Base-by-base conservation (phyloP, 441 rosid genomes). In the Gossypium lobatum region DNA sequence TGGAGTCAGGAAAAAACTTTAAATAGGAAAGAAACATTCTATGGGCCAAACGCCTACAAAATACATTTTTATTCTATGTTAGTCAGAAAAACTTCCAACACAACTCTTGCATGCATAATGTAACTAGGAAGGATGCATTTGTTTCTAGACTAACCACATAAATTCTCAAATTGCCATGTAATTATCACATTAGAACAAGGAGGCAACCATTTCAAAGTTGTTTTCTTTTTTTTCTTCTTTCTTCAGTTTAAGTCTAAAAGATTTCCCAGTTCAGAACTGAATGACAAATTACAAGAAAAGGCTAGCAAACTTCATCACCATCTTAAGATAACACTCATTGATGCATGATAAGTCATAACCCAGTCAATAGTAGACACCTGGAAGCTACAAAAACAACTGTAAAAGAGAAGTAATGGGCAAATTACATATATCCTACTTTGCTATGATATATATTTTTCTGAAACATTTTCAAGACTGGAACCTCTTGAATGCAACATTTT, bases 121-220 rank as follows among this genome's bases (percentile, higher is more conserved):
- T 14, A 42, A 42, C 48, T 42, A 46, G 2, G n/a, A 48, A 46
- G 58, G 57, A 46, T 20, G 52, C 68, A 37, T 9, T 10, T 37
- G 16, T 64, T 26, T 10, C 68, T 17, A 20, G 52, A 37, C 52
- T 17, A 64, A 64, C 48, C 52, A n/a, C 68, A 64, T 1, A 37
- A 64, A 64, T 64, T 64, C 68, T 63, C 50, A 63, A 17, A 9
- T 63, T 37, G 26, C 26, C 42, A 37, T 64, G 16, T 13, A 37
- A 64, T 37, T 64, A 64, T 64, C 50, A 9, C 68, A 18, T 42
- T 64, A 21, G 50, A 66, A 20, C 42, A 66, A 66, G 58, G 58
- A 48, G 71, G 71, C 58, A 14, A 26, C 39, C 57, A 23, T 66
- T 66, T 66, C 70, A 64, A 31, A 60, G 28, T 28, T 14, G 11